Base-by-base conservation (phyloP, 257 asterid genomes). In the Forsythia viridissima region DNA sequence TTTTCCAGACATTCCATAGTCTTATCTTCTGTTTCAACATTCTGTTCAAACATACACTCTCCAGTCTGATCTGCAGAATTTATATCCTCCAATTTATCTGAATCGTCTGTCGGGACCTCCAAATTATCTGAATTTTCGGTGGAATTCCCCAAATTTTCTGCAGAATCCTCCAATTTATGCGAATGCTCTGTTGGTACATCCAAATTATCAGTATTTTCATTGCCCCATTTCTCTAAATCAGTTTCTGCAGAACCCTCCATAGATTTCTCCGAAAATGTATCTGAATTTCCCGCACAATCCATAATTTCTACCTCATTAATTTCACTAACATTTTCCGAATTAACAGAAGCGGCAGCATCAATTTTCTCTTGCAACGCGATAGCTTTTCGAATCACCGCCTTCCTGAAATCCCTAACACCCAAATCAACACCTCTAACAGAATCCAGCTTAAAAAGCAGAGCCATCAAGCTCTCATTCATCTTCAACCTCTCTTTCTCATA, bases 401-500 rank as follows among this genome's bases (percentile, higher is more conserved):
- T 94, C 80, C 98, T 80, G 75, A 87, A 90, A 13, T 18, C 85
- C 86, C 93, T 85, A 3, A 94, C 89, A 2, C 96, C 97, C 1
- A 77, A 82, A 82, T 91, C 96, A 12, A 87, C 21, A 3, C 97
- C 94, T 11, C 80, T 52, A 66, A 94, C 82, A 4, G 95, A 89
- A 77, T 94, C 98, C 71, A 94, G 73, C 77, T 87, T 85, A 1
- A 92, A 77, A 68, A 94, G 86, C 78, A 92, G 83, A 71, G 92
- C 81, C 98, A 94, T 94, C 75, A 94, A 59, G 36, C 77, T 72
- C 85, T 94, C 98, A 67, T 83, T 90, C 82, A 91, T 63, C 83
- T 87, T 85, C 77, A 92, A 12, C 88, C 92, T 82, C 87, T 92
- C 98, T 79, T 42, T 90, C 55, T 75, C 81, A 7, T 91, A 84